Evolutionary conservation across 2,329 filamentous ascomycete genomes (phyloP).

Genomic region (Claviceps cyperi): DNA sequence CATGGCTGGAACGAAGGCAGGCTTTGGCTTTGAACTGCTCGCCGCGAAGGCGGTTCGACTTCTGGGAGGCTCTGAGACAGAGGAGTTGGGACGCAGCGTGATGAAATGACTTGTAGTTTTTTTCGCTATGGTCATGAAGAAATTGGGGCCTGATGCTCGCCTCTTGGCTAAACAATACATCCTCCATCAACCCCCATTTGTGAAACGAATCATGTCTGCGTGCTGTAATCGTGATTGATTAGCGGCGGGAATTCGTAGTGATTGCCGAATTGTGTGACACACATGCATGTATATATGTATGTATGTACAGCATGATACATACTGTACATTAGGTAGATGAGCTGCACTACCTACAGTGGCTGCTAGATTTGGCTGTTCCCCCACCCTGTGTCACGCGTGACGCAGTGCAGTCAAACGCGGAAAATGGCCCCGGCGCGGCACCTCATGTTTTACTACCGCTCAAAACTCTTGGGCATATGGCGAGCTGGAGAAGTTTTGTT

Average conservation of each 20-base stretch:
- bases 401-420: too few species aligned
- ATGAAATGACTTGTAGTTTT: not conserved
- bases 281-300: too few species aligned
- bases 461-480: not conserved
- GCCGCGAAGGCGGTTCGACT: not conserved
- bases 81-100: not conserved
- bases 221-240: not conserved
- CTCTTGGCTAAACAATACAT: not conserved
- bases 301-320: not conserved
- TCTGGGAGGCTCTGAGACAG: not conserved
- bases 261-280: not conserved
- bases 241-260: not conserved
- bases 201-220: not conserved
- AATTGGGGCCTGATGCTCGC: not conserved
- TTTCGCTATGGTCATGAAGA: not conserved
- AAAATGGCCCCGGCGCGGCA: too few species aligned
- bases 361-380: too few species aligned
- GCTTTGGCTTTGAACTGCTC: slow-evolving; percentile 1
- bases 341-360: too few species aligned
- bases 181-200: not conserved
- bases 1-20: slow-evolving; percentile 1
- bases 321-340: too few species aligned
- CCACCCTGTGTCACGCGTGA: too few species aligned
- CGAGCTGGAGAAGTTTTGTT: not conserved
- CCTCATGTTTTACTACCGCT: not conserved